These are phyloP conservation scores for Candida sanyiensis DNA, from an alignment of 805 yeast species.

Conservation along the genomic window DNA sequence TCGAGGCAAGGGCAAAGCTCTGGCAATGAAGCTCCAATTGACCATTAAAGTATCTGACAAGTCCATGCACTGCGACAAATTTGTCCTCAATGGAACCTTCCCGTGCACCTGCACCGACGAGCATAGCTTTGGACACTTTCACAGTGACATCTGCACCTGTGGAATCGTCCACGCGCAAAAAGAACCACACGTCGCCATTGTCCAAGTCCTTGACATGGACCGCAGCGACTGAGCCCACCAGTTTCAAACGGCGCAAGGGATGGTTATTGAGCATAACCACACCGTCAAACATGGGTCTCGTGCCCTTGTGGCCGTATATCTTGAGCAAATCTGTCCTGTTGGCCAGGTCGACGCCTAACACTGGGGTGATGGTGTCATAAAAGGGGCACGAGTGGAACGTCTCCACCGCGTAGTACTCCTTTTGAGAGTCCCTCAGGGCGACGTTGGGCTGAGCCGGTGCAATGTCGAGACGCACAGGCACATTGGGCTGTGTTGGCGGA, in stretches of 20 bases:
- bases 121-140: slow-evolving; percentile 20
- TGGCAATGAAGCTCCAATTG: slow-evolving; percentile 30
- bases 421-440: slow-evolving; percentile 20
- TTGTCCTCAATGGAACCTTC: slow-evolving; percentile 22
- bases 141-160: slow-evolving; percentile 26
- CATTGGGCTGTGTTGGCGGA: too few relatives aligned
- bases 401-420: slow-evolving; percentile 31
- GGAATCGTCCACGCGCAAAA: slow-evolving; percentile 29
- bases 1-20: slow-evolving; percentile 20
- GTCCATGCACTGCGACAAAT: slow-evolving; percentile 28
- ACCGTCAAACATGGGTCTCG: slow-evolving; percentile 11
- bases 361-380: slow-evolving; percentile 25
- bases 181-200: slow-evolving; percentile 14
- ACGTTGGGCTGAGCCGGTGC: slow-evolving; percentile 27
- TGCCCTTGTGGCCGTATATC: slow-evolving; percentile 27
- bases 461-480: too few relatives aligned
- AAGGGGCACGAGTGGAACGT: slow-evolving; percentile 32
- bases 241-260: slow-evolving; percentile 33
- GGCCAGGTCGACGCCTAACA: slow-evolving; percentile 29
- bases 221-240: slow-evolving; percentile 34
- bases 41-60: slow-evolving; percentile 11
- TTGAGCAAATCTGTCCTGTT: slow-evolving; percentile 17
- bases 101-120: slow-evolving; percentile 21
- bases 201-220: slow-evolving; percentile 21
- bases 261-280: slow-evolving; percentile 36